These are phyloP conservation scores for Trichosporon coremiiforme DNA, from an alignment of 1,284 basidiomycete species.

Conservation along the genomic window DNA sequence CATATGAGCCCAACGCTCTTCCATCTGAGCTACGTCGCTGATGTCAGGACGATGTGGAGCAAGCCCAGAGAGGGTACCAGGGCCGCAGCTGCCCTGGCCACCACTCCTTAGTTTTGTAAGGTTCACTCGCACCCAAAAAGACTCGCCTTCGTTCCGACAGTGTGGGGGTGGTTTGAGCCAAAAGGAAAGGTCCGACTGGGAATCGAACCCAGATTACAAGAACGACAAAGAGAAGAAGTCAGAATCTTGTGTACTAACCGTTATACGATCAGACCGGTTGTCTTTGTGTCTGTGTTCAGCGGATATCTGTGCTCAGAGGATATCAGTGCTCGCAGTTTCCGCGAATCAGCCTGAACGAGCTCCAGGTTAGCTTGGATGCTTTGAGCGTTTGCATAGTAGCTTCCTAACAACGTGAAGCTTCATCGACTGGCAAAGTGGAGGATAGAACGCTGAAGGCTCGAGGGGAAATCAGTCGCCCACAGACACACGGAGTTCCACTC, in stretches of 20 bases:
- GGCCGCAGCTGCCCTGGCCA: too few relatives aligned
- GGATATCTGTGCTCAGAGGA: too few relatives aligned
- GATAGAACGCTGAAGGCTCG: too few relatives aligned
- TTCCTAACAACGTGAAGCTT: too few relatives aligned
- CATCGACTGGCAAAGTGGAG: too few relatives aligned
- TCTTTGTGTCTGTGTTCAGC: not conserved
- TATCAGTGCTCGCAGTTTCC: too few relatives aligned
- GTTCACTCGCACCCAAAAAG: too few relatives aligned
- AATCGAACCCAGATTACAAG: constrained; percentile 14
- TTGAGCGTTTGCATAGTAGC: too few relatives aligned
- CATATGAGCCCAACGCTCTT: constrained; percentile 18
- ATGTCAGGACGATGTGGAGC: not conserved
- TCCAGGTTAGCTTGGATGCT: too few relatives aligned
- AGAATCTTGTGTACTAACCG: constrained; percentile 14
- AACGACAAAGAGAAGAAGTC: not conserved
- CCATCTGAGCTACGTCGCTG: constrained; percentile 18
- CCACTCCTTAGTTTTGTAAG: too few relatives aligned
- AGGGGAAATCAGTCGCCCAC: not conserved
- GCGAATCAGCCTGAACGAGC: too few relatives aligned
- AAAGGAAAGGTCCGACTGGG: constrained; percentile 11
- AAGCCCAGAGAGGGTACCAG: not conserved
- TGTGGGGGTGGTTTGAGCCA: not conserved
- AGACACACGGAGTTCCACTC: not conserved
- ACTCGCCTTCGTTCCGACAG: too few relatives aligned
- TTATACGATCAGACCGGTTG: constrained; percentile 11